Evolutionary conservation across 306 rosid genomes (phyloP).

Genomic region (Citrullus amarus): DNA sequence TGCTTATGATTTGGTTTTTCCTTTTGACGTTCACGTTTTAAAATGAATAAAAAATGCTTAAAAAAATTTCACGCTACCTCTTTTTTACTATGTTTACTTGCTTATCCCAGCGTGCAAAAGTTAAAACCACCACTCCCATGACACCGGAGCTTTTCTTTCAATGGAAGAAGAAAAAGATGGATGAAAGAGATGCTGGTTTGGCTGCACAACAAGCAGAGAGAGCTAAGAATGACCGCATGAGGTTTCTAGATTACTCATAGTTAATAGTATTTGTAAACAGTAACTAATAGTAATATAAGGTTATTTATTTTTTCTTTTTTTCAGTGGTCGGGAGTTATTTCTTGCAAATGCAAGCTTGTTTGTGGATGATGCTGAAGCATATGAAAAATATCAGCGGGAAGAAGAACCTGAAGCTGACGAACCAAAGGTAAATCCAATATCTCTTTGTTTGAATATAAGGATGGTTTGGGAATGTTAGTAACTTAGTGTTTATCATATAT

Average conservation of each 20-base stretch:
- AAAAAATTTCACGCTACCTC: neutral
- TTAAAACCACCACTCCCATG: slow-evolving; percentile 64
- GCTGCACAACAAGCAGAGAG: slow-evolving; percentile 88
- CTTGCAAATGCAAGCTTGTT: slow-evolving; percentile 81
- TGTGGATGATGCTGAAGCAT: slow-evolving; percentile 96
- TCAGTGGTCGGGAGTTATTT: slow-evolving; percentile 67
- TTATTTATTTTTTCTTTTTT: slow-evolving; percentile 6
- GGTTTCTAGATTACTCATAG: slow-evolving; percentile 27
- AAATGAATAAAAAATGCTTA: neutral
- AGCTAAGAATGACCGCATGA: slow-evolving; percentile 94
- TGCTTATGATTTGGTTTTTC: neutral
- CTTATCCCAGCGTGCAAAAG: slow-evolving; percentile 57
- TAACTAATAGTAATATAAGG: neutral
- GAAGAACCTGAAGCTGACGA: slow-evolving; percentile 36
- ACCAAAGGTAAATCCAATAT: slow-evolving; percentile 34
- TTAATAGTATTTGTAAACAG: neutral
- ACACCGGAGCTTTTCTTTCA: slow-evolving; percentile 66
- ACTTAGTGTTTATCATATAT: neutral
- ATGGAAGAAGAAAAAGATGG: slow-evolving; percentile 86
- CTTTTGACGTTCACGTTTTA: neutral
- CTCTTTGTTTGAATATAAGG: neutral
- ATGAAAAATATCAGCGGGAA: slow-evolving; percentile 67
- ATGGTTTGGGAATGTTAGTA: neutral
- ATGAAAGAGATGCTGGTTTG: slow-evolving; percentile 79
- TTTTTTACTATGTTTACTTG: neutral